phyloP scores from a whole-genome alignment of 495 filamentous ascomycete species.

The Podospora pseudoanserina region DNA sequence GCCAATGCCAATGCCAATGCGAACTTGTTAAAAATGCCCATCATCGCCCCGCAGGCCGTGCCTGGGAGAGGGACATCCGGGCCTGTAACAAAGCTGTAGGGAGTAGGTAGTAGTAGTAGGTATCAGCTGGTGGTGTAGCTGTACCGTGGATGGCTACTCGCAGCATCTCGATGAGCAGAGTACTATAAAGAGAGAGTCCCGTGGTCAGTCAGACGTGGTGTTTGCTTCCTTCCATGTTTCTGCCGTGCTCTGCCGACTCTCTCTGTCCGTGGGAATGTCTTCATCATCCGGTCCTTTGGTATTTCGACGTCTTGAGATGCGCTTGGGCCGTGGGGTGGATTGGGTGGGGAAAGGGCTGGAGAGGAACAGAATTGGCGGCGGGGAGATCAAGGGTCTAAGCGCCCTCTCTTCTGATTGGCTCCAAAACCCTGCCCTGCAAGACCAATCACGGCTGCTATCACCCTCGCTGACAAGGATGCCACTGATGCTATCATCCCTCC shows the following conservation, averaged over 20 bases:
- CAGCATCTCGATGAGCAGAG: not conserved
- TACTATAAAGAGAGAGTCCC: not conserved
- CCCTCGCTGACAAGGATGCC: constrained; percentile 27
- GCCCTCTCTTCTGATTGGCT: constrained; percentile 32
- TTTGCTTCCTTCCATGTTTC: constrained; percentile 1
- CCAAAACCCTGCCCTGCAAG: constrained; percentile 20
- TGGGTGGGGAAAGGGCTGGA: constrained; percentile 10
- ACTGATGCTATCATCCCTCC: constrained; percentile 26
- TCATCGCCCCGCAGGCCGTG: not conserved
- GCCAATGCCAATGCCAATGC: constrained; percentile 7
- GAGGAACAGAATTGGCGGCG: constrained; percentile 12
- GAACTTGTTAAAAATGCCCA: not conserved
- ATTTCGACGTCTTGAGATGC: constrained; percentile 14
- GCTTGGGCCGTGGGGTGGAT: constrained; percentile 18
- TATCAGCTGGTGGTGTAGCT: not conserved
- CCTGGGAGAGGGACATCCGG: no score
- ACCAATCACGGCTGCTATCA: constrained; percentile 35
- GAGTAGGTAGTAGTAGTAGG: no score
- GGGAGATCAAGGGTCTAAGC: constrained; percentile 28
- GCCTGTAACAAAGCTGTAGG: not conserved
- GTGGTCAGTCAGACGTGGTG: not conserved
- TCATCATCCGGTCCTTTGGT: not conserved
- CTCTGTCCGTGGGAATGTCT: not conserved
- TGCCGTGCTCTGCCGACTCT: constrained; percentile 1
- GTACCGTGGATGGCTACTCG: not conserved